Evolutionary conservation across 371 early-diverging fungal genomes (phyloP), one percentile per base, ranked within the genome.

Genomic region (Sporodiniella umbellata): DNA sequence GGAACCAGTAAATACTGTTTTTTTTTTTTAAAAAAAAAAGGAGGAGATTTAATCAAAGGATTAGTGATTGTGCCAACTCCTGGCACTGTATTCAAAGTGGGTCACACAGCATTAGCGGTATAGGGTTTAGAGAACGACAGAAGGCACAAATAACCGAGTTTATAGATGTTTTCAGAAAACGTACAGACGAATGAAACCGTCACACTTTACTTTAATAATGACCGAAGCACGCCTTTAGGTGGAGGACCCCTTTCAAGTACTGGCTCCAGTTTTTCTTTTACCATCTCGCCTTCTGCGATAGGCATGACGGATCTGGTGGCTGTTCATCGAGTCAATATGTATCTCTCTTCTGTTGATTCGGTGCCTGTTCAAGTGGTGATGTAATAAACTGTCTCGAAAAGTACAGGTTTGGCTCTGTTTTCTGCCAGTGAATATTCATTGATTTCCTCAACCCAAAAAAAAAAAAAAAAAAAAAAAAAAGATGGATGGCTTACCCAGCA

Each of bases 281-380:
- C 12, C 19, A 48, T 58, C 0, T 53, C 58, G 8, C 6, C n/a
- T 7, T 35, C 23, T 7, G 52, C 58, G 17, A 1, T 47, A 0
- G 52, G 53, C 8, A 18, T 26, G n/a, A 31, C 58, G 21, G 42
- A 35, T 11, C 37, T 58, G 5, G 22, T 58, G 14, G 58, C 28
- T 23, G 48, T 58, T 18, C 53, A 52, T 52, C 26, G 58, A 23
- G 18, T 47, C 3, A 25, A 42, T 28, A n/a, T 33, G 10, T 23
- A 58, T 21, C 48, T 58, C 12, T 14, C 23, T 22, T 37, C 33
- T 22, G 53, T 58, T 1, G 53, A 58, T 35, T 45, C 19, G 28
- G 30, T 58, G 28, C 26, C 23, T 14, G 28, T 58, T 15, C 31
- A 46, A 12, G 22, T 58, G 5, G 25, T 54, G n/a, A n/a, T n/a